phyloP scores from a whole-genome alignment of 805 yeast genomes.

The Debaryomyces hansenii region DNA sequence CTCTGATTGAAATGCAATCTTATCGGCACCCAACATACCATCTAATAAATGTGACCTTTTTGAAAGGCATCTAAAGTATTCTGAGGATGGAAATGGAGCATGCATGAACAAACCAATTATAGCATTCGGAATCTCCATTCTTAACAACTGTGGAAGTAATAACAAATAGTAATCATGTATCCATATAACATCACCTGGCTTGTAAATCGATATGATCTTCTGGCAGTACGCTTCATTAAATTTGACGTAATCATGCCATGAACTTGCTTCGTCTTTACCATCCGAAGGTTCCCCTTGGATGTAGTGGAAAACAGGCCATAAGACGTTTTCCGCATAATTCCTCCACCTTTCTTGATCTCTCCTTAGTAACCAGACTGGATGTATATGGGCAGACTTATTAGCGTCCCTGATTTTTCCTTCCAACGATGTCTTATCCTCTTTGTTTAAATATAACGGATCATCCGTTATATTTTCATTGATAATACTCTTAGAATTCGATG shows the following conservation, averaged over 20 bases:
- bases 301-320: conserved; percentile 96
- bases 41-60: conserved; percentile 80
- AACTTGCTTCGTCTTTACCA: conserved; percentile 64
- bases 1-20: conserved; percentile 81
- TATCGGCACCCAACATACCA: conserved; percentile 89
- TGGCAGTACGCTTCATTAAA: conserved; percentile 90
- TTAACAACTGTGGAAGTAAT: conserved; percentile 76
- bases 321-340: conserved; percentile 79
- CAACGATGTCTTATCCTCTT: conserved; percentile 52
- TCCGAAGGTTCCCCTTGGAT: conserved; percentile 75
- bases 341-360: conserved; percentile 84
- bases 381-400: conserved; percentile 53
- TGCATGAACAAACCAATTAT: conserved; percentile 79
- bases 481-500: conserved; percentile 14
- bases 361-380: conserved; percentile 87
- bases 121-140: conserved; percentile 74
- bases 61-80: conserved; percentile 86
- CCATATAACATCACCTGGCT: conserved; percentile 91
- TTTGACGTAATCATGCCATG: conserved; percentile 86
- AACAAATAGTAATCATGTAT: conserved; percentile 87
- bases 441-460: conserved; percentile 63
- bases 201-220: conserved; percentile 67
- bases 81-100: conserved; percentile 93
- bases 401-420: conserved; percentile 48
- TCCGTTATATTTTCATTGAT: conserved; percentile 39